phyloP scores from a whole-genome alignment of 1,284 basidiomycete species.

The Nidula niveotomentosa region DNA sequence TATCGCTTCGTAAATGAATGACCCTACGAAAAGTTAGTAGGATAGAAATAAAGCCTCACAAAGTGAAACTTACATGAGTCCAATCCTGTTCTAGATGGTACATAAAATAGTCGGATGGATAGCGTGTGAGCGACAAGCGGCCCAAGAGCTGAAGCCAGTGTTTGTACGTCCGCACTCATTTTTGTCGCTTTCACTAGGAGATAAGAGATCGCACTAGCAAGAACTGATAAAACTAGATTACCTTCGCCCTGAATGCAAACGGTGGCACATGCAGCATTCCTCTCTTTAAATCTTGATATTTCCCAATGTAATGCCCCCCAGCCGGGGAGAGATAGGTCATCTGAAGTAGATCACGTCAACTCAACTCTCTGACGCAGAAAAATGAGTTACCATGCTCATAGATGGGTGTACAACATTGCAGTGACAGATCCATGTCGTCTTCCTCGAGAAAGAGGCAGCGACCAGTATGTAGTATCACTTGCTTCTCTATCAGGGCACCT shows the following conservation, averaged over 20 bases:
- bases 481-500: conserved; percentile 72
- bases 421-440: conserved; percentile 36
- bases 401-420: conserved; percentile 31
- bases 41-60: no score
- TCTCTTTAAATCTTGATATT: conserved; percentile 39
- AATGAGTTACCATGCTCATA: conserved; percentile 37
- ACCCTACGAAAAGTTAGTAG: no score
- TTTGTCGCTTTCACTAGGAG: no score
- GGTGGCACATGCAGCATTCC: conserved; percentile 36
- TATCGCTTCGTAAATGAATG: no score
- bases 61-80: no score
- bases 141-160: conserved; percentile 2
- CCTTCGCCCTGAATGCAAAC: conserved; percentile 42
- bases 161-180: conserved; percentile 1
- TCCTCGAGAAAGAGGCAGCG: conserved; percentile 45
- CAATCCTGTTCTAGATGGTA: conserved; percentile 17
- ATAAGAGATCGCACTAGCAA: no score
- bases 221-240: conserved; percentile 4
- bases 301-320: conserved; percentile 31
- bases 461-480: conserved; percentile 68
- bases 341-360: no score
- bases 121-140: conserved; percentile 21
- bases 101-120: conserved; percentile 47
- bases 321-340: no score
- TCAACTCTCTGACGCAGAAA: no score